These are phyloP conservation scores for Artemisia princeps DNA, from an alignment of 140 eudicot genomes.

Conservation along the genomic window DNA sequence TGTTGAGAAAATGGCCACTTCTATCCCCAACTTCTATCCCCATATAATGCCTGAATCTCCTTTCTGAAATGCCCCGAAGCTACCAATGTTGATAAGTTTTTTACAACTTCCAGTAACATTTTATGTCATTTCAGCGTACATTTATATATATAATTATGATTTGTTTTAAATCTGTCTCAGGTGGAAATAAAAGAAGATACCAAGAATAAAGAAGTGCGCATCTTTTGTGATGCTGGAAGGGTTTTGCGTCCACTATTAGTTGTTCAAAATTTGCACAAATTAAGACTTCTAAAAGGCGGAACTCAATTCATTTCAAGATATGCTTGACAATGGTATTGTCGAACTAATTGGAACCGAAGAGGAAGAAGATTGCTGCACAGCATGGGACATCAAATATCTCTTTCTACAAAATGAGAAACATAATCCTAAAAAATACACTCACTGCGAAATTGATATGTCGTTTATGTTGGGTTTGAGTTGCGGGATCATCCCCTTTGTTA, in stretches of 20 bases:
- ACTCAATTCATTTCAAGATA: constrained; percentile 48
- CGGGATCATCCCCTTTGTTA: constrained; percentile 73
- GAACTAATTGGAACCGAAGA: constrained; percentile 83
- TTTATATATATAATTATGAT: background rate
- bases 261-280: constrained; percentile 51
- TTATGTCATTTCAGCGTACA: background rate
- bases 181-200: constrained; percentile 74
- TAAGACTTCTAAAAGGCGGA: constrained; percentile 55
- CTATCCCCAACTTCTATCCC: too few species aligned
- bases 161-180: constrained; percentile 28
- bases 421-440: constrained; percentile 57
- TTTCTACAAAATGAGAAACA: constrained; percentile 34
- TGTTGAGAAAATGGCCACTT: too few species aligned
- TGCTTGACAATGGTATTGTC: constrained; percentile 58
- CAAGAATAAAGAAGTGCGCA: constrained; percentile 62
- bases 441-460: constrained; percentile 73
- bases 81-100: too few species aligned
- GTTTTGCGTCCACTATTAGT: constrained; percentile 81
- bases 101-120: background rate
- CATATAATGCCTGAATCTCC: too few species aligned
- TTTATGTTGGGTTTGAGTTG: constrained; percentile 66
- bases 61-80: too few species aligned
- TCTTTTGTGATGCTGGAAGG: constrained; percentile 84
- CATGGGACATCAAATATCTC: constrained; percentile 75
- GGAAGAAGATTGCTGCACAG: constrained; percentile 81